A percentile compares a stretch with the other conserved stretches of the same genome.
These are phyloP conservation scores for Boletus bicolor DNA, from an alignment of 768 basidiomycete species.

Conservation along the genomic window DNA sequence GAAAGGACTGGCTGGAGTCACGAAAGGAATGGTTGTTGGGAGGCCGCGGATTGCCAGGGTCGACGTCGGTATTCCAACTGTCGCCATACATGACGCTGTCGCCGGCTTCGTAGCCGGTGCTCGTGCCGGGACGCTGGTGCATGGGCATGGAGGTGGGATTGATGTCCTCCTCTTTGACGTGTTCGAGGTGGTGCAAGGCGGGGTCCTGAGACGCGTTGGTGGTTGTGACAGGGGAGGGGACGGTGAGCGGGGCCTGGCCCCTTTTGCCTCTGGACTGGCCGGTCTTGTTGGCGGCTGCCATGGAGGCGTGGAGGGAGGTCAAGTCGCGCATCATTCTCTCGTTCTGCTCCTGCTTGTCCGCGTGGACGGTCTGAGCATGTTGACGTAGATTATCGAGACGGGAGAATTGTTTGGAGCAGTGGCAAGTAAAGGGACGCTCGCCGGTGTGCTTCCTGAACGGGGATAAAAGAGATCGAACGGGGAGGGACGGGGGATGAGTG, in stretches of 20 bases:
- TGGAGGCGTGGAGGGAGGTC: slow-evolving; percentile 75
- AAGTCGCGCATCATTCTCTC: slow-evolving; percentile 91
- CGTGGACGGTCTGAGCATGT: slow-evolving; percentile 95
- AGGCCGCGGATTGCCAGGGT: slow-evolving; percentile 36
- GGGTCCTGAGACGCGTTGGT: slow-evolving; percentile 16
- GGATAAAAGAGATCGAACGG: slow-evolving; percentile 25
- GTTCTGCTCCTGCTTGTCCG: slow-evolving; percentile 89
- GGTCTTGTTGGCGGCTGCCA: slow-evolving; percentile 55
- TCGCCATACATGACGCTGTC: slow-evolving; percentile 30
- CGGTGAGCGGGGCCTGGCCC: slow-evolving; percentile 22
- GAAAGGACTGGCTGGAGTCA: slow-evolving; percentile 81
- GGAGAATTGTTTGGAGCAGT: slow-evolving; percentile 93
- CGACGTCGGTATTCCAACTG: slow-evolving; percentile 38
- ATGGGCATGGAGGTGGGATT: slow-evolving; percentile 26
- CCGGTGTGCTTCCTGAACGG: slow-evolving; percentile 90
- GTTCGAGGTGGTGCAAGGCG: slow-evolving; percentile 21
- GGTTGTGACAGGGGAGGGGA: neutral
- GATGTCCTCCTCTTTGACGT: slow-evolving; percentile 44
- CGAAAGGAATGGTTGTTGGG: slow-evolving; percentile 67
- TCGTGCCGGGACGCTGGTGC: slow-evolving; percentile 65
- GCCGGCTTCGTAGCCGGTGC: slow-evolving; percentile 66
- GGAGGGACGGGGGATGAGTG: slow-evolving; percentile 13
- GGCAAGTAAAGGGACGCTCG: slow-evolving; percentile 93
- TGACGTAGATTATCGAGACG: slow-evolving; percentile 96
- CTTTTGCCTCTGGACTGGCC: slow-evolving; percentile 39